A percentile compares a stretch with the other conserved stretches of the same genome.
These are phyloP conservation scores for Wickerhamiella dianesei DNA, from an alignment of 805 yeast genomes.

Conservation along the genomic window DNA sequence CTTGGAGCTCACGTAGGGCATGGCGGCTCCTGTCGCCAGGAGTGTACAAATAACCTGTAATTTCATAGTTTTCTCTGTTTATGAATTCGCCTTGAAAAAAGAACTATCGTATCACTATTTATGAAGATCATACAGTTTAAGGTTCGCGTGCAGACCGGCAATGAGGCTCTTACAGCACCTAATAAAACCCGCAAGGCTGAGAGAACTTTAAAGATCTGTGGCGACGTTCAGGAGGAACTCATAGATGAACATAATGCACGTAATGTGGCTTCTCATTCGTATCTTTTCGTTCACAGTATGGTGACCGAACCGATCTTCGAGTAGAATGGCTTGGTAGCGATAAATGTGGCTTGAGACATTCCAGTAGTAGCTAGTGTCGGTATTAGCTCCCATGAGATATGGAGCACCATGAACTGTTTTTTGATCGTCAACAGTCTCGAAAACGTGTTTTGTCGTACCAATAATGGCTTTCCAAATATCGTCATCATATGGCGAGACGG, in stretches of 20 bases:
- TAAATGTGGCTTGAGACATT: constrained; percentile 44
- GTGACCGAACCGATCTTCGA: constrained; percentile 15
- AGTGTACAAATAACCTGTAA: too few species aligned
- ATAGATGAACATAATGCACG: constrained; percentile 22
- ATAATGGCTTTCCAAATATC: constrained; percentile 41
- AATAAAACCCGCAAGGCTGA: too few species aligned
- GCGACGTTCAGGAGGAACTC: constrained; percentile 17
- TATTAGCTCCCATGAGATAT: constrained; percentile 50
- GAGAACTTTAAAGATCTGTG: background rate
- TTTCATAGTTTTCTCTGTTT: too few species aligned
- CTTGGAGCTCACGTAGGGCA: background rate
- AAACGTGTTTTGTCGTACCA: constrained; percentile 50
- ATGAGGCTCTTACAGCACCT: too few species aligned
- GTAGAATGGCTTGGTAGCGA: constrained; percentile 25
- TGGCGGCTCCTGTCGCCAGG: background rate
- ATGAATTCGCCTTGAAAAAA: too few species aligned
- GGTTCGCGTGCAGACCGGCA: background rate
- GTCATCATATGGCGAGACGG: constrained; percentile 34
- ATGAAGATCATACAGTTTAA: background rate
- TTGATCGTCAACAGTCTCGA: constrained; percentile 28
- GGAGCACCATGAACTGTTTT: constrained; percentile 37
- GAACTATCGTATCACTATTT: background rate
- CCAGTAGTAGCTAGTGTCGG: constrained; percentile 61
- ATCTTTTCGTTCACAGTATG: constrained; percentile 58
- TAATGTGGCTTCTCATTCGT: constrained; percentile 42